Conservation (phyloP, 176 grass and related monocot species). For the Carex myosuroides region DNA sequence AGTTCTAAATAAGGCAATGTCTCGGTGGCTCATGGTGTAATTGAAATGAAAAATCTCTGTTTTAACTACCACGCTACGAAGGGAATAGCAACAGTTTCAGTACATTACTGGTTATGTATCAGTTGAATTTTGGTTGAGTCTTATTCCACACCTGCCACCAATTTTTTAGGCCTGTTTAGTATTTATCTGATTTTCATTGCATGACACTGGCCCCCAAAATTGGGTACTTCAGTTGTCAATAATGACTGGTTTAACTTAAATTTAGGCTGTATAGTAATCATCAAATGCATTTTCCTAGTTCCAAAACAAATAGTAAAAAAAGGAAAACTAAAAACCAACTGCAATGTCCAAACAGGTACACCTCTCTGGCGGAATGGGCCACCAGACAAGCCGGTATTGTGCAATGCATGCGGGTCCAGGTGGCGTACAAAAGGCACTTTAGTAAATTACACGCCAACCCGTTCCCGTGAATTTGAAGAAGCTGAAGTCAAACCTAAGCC, state of each 20-base stretch:
- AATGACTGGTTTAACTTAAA: constrained; percentile 2
- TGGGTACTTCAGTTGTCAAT: background rate
- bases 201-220: background rate
- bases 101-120: background rate
- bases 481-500: constrained; percentile 28
- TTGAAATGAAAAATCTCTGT: background rate
- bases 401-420: constrained; percentile 55
- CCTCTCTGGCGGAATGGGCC: constrained; percentile 56
- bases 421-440: constrained; percentile 53
- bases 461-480: constrained; percentile 28
- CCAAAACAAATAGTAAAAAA: background rate
- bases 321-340: background rate
- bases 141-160: background rate
- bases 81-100: background rate
- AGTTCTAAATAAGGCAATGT: background rate
- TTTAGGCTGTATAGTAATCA: background rate
- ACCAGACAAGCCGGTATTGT: constrained; percentile 44
- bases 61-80: background rate
- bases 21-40: background rate
- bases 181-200: background rate
- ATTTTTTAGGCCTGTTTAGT: background rate
- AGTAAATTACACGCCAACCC: constrained; percentile 38
- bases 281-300: background rate
- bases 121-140: background rate
- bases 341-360: constrained; percentile 30